A percentile compares a stretch with the other conserved stretches of the same genome.
These are phyloP conservation scores for Euphorbia tirucalli DNA, from an alignment of 345 rosid genomes.

Conservation along the genomic window DNA sequence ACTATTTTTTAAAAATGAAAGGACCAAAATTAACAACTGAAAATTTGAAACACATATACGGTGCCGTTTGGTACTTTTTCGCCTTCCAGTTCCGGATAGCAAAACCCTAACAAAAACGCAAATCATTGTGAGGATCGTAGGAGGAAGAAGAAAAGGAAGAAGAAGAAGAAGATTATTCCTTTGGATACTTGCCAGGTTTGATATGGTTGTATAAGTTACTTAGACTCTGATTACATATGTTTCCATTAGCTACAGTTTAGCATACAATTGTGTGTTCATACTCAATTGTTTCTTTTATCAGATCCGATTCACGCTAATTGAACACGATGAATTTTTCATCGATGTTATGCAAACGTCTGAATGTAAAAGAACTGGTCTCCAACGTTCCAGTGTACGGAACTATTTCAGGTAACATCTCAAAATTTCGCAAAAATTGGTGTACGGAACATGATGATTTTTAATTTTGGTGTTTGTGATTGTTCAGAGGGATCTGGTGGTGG, in stretches of 20 bases:
- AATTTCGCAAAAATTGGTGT: background rate
- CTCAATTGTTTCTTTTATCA: background rate
- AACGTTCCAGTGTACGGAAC: conserved; percentile 27
- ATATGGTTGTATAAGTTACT: background rate
- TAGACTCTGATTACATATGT: background rate
- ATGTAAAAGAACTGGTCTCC: conserved; percentile 28
- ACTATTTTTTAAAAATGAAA: too few species aligned
- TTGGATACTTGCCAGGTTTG: background rate
- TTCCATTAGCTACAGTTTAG: background rate
- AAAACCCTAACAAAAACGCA: too few species aligned
- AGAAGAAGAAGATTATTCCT: background rate
- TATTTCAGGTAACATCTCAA: background rate
- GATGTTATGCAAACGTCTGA: conserved; percentile 26
- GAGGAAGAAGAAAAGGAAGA: too few species aligned
- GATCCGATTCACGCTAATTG: background rate
- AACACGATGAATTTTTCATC: conserved; percentile 26
- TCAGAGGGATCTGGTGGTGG: conserved; percentile 58
- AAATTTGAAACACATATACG: too few species aligned
- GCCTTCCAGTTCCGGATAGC: too few species aligned
- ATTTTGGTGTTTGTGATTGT: background rate
- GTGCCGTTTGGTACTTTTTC: too few species aligned
- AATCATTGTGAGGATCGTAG: too few species aligned
- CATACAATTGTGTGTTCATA: background rate
- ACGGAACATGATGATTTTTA: background rate
- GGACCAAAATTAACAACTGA: too few species aligned